Conservation (phyloP, 257 asterid genomes). For the Forsythia suspensa region DNA sequence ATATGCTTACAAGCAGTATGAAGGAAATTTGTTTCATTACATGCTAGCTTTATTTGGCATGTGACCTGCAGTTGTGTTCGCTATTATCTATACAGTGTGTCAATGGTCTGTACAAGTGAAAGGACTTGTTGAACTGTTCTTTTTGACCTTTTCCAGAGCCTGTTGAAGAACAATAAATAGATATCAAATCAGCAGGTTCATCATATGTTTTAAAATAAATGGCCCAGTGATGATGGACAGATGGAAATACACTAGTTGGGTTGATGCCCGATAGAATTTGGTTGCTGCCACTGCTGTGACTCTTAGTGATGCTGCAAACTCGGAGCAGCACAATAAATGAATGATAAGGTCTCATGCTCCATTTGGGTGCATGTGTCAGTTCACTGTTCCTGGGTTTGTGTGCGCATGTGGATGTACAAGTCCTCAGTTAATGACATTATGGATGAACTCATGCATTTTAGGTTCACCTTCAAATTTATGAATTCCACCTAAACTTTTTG, state of each 20-base stretch:
- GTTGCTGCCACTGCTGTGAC: conserved; percentile 11
- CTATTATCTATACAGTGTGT: not conserved
- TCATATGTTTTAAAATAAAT: not conserved
- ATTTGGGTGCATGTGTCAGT: conserved; percentile 15
- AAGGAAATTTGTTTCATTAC: not conserved
- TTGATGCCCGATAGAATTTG: not conserved
- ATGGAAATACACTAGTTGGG: not conserved
- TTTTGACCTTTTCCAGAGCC: not conserved
- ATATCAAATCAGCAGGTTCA: not conserved
- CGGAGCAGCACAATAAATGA: not conserved
- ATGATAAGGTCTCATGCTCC: conserved; percentile 2
- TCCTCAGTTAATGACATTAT: not conserved
- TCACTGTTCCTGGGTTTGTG: conserved; percentile 8
- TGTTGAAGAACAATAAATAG: not conserved
- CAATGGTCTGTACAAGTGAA: not conserved
- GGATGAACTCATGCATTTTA: not conserved
- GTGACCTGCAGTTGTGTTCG: not conserved
- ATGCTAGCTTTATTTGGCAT: not conserved
- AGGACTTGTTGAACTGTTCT: not conserved
- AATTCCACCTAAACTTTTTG: not conserved
- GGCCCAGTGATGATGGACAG: not conserved
- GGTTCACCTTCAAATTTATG: conserved; percentile 4
- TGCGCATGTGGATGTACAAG: not conserved
- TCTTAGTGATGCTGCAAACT: not conserved
- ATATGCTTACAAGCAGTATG: not conserved